phyloP scores from a whole-genome alignment of 2,329 filamentous ascomycete species.

The Botrytis cinerea region DNA sequence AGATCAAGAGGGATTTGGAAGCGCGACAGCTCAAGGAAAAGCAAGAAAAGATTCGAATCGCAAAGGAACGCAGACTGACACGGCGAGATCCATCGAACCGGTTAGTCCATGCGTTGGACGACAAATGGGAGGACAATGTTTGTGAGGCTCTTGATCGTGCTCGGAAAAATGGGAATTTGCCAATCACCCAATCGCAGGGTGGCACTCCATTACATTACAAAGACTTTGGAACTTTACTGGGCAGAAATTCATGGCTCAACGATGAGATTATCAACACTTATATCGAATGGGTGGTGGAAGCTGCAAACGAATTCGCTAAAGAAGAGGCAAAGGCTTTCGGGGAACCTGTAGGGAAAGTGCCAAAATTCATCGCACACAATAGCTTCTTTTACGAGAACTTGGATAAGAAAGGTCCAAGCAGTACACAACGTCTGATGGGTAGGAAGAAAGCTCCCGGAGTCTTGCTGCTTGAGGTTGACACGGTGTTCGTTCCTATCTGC shows the following conservation, averaged over 20 bases:
- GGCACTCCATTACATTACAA: constrained; percentile 54
- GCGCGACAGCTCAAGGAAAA: constrained; percentile 26
- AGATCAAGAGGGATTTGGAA: constrained; percentile 5
- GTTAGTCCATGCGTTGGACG: constrained; percentile 40
- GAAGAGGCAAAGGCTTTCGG: constrained; percentile 34
- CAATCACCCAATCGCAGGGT: constrained; percentile 51
- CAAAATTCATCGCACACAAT: constrained; percentile 63
- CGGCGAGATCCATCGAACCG: constrained; percentile 33
- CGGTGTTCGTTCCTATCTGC: constrained; percentile 71
- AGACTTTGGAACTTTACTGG: constrained; percentile 65
- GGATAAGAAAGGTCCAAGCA: constrained; percentile 49
- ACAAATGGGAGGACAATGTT: constrained; percentile 46
- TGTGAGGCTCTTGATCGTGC: constrained; percentile 37
- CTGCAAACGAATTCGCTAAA: constrained; percentile 59
- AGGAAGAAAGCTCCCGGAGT: constrained; percentile 58
- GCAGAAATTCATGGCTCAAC: constrained; percentile 66
- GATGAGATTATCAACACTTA: constrained; percentile 74
- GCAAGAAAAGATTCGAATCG: constrained; percentile 29
- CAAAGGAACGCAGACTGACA: constrained; percentile 34
- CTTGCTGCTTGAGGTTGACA: constrained; percentile 65
- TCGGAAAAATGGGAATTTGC: constrained; percentile 32
- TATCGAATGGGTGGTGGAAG: constrained; percentile 60
- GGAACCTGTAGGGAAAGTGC: constrained; percentile 49
- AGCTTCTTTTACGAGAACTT: constrained; percentile 66
- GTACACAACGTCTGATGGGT: constrained; percentile 57